Percentiles rank a stretch among this genome's conserved stretches.
Evolutionary conservation across 257 asterid species (phyloP).

Genomic region (Catharanthus roseus): DNA sequence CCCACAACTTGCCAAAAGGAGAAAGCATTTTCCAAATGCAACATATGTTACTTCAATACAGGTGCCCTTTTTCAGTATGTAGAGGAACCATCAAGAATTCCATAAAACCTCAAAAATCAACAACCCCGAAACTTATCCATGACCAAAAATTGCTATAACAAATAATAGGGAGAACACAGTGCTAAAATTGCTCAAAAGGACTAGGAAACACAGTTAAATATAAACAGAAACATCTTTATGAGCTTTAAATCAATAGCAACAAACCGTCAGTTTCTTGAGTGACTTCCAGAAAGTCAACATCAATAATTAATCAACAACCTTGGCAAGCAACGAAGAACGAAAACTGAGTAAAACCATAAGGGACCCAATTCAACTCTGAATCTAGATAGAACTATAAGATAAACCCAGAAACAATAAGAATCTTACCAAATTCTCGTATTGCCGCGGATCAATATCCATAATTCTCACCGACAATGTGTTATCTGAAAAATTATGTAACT

Average conservation of each 20-base stretch:
- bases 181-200: not conserved
- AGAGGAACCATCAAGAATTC: not conserved
- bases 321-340: not conserved
- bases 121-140: not conserved
- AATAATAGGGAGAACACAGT: not conserved
- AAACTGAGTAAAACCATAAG: not conserved
- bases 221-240: not conserved
- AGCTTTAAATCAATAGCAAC: not conserved
- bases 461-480: constrained; percentile 11
- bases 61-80: not conserved
- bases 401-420: not conserved
- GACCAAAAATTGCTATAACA: not conserved
- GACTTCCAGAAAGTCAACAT: constrained; percentile 12
- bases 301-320: not conserved
- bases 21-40: not conserved
- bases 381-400: not conserved
- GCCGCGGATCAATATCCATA: constrained; percentile 45
- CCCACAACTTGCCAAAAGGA: not conserved
- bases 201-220: not conserved
- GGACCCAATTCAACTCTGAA: not conserved
- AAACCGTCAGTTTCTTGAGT: not conserved
- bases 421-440: constrained; percentile 34
- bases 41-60: not conserved
- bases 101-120: not conserved
- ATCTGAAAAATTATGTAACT: constrained; percentile 8